Evolutionary conservation across 1,284 basidiomycete species (phyloP).

Genomic region (Cryptococcus sp.): DNA sequence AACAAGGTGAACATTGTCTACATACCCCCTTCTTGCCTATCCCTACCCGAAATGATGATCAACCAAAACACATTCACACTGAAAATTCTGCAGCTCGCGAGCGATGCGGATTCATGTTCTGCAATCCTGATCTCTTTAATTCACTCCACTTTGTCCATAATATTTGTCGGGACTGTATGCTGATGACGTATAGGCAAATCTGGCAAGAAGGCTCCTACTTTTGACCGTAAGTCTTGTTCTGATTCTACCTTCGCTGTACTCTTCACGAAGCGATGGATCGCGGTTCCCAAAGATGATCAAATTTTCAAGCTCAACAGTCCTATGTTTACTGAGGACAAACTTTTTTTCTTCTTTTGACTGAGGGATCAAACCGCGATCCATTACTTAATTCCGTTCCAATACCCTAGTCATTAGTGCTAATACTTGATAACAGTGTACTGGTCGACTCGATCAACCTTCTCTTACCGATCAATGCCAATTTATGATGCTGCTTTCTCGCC

Average conservation of each 20-base stretch:
- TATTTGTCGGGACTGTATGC: too few species aligned
- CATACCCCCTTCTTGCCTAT: not conserved
- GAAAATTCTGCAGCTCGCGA: constrained; percentile 29
- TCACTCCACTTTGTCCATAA: too few species aligned
- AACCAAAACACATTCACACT: constrained; percentile 42
- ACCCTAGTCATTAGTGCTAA: not conserved
- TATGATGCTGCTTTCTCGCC: constrained; percentile 69
- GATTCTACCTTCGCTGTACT: not conserved
- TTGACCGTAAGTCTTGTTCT: constrained; percentile 38
- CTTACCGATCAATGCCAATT: constrained; percentile 65
- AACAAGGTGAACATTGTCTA: constrained; percentile 36
- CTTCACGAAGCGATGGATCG: not conserved
- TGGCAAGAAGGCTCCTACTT: constrained; percentile 22
- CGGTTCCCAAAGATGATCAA: constrained; percentile 41
- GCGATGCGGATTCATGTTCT: constrained; percentile 45
- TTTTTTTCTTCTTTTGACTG: constrained; percentile 47
- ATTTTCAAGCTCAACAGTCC: constrained; percentile 51
- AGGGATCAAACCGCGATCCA: constrained; percentile 9
- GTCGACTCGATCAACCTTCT: constrained; percentile 66
- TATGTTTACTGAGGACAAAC: constrained; percentile 41
- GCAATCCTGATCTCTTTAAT: constrained; percentile 43
- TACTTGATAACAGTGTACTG: constrained; percentile 60
- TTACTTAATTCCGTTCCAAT: not conserved
- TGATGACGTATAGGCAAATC: constrained; percentile 29
- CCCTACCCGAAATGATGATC: constrained; percentile 38